Conservation (phyloP, 495 filamentous ascomycete species). For the Penicillium angulare region DNA sequence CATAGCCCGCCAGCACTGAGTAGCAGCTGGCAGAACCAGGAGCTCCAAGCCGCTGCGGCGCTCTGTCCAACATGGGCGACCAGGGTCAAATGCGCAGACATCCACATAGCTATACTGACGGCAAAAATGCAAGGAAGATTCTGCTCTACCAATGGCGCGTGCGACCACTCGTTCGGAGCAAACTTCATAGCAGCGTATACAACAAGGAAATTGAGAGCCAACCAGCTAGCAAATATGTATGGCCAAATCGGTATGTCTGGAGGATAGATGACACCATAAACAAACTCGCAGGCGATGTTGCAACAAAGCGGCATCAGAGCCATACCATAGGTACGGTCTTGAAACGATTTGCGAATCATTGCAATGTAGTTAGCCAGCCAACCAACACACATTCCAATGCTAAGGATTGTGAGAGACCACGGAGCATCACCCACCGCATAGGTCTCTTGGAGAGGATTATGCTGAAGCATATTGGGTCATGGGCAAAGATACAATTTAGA, state of each 20-base stretch:
- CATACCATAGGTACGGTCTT: conserved; percentile 20
- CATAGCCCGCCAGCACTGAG: neutral
- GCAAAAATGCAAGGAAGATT: neutral
- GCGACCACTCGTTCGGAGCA: neutral
- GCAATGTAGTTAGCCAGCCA: conserved; percentile 18
- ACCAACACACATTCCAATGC: conserved; percentile 11
- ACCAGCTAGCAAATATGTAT: neutral
- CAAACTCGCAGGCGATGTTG: conserved; percentile 23
- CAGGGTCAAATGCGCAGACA: no score
- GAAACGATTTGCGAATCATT: conserved; percentile 13
- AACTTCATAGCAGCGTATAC: neutral
- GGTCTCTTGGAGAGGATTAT: neutral
- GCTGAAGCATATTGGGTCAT: neutral
- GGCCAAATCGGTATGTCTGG: neutral
- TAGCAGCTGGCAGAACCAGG: neutral
- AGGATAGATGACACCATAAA: conserved; percentile 18
- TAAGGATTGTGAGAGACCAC: neutral
- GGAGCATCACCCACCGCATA: neutral
- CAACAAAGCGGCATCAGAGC: conserved; percentile 17
- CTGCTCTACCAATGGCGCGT: neutral
- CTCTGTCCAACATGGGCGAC: neutral
- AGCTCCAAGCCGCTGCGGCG: neutral
- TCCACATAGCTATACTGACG: neutral
- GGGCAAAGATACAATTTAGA: neutral
- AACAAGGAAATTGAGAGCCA: neutral